A percentile compares a stretch with the other conserved stretches of the same genome.
Evolutionary conservation across 176 grass and related monocot genomes (phyloP).

Genomic region (Bromus sterilis): DNA sequence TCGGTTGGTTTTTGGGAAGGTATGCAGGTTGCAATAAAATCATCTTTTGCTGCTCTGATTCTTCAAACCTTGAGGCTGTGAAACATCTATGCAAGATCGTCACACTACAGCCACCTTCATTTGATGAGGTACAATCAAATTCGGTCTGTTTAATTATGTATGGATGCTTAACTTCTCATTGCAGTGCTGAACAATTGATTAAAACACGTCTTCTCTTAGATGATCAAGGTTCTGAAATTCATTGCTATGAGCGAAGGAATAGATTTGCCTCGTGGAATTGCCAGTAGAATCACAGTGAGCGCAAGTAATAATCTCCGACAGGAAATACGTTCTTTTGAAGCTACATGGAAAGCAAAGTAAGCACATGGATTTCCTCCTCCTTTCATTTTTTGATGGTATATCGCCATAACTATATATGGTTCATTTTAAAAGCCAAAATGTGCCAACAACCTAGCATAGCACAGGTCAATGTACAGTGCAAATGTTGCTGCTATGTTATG

Average conservation of each 20-base stretch:
- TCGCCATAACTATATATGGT: neutral
- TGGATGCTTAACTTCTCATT: neutral
- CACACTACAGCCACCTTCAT: slow-evolving; percentile 49
- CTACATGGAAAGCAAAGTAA: slow-evolving; percentile 63
- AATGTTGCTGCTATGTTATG: neutral
- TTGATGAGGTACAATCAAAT: slow-evolving; percentile 25
- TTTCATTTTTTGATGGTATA: neutral
- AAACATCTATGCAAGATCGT: slow-evolving; percentile 40
- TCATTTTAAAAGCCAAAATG: neutral
- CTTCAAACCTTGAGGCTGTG: slow-evolving; percentile 55
- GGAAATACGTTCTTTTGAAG: slow-evolving; percentile 74
- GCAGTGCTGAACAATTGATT: neutral
- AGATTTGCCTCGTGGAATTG: slow-evolving; percentile 41
- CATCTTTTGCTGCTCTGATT: slow-evolving; percentile 56
- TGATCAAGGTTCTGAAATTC: slow-evolving; percentile 54
- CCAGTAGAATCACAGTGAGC: slow-evolving; percentile 33
- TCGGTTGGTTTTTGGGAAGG: slow-evolving; percentile 52
- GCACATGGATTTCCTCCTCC: neutral
- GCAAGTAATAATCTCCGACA: slow-evolving; percentile 56
- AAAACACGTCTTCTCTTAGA: slow-evolving; percentile 39
- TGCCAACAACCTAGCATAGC: neutral
- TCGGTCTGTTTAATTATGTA: neutral
- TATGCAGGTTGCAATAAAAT: slow-evolving; percentile 49
- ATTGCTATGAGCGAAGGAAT: slow-evolving; percentile 48
- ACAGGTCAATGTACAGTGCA: neutral